Percentiles rank a stretch among this genome's conserved stretches.
Conservation (phyloP, 768 basidiomycete species). For the Lentinula lateritia region DNA sequence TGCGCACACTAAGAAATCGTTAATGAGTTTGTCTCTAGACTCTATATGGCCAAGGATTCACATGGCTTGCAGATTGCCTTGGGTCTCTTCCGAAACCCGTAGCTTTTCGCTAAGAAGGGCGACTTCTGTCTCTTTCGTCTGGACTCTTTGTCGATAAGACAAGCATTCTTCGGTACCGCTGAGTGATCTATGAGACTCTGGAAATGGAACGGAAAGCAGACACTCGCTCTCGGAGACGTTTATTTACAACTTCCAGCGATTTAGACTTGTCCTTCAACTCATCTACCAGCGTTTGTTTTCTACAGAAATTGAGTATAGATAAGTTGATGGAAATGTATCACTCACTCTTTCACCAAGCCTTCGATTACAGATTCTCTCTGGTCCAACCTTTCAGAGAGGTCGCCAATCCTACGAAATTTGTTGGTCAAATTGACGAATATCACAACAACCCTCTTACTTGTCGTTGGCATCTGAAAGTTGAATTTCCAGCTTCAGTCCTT, state of each 20-base stretch:
- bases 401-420: not conserved
- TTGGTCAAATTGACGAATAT: not conserved
- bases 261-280: not conserved
- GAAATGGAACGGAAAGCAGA: not conserved
- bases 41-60: not conserved
- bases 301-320: not conserved
- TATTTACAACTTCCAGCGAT: not conserved
- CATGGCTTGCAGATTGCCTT: not conserved
- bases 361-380: not conserved
- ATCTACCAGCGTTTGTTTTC: not conserved
- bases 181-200: not conserved
- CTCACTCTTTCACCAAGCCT: not conserved
- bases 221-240: not conserved
- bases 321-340: not conserved
- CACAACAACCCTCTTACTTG: not conserved
- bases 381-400: not conserved
- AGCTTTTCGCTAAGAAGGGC: not conserved
- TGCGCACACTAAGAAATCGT: not conserved
- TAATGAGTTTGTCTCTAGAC: not conserved
- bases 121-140: not conserved
- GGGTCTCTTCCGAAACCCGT: not conserved
- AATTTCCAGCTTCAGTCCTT: constrained; percentile 9
- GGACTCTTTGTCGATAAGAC: not conserved
- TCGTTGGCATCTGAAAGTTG: constrained; percentile 13
- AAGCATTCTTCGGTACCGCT: not conserved